phyloP scores from a whole-genome alignment of 192 early-diverging fungal species.

The Entomortierella parvispora region DNA sequence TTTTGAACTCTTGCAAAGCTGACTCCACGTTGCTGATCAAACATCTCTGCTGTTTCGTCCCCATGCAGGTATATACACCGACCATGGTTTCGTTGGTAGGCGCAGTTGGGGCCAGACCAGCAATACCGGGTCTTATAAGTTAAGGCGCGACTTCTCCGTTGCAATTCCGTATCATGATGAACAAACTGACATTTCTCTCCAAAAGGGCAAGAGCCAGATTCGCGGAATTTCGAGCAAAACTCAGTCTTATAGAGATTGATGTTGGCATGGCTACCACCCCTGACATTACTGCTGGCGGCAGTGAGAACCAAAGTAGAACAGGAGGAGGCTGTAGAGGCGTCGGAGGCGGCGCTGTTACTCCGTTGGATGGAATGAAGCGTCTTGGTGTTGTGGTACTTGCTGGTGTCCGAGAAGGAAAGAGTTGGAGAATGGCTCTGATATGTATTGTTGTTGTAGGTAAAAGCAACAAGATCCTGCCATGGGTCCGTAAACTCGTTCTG shows the following conservation, averaged over 20 bases:
- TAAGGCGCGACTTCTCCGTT: constrained; percentile 5
- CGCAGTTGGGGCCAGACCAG: constrained; percentile 14
- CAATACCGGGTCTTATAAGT: constrained; percentile 24
- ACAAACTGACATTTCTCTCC: constrained; percentile 25
- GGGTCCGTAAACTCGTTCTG: no score
- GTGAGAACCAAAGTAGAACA: no score
- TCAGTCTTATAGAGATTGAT: constrained; percentile 16
- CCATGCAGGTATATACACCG: constrained; percentile 29
- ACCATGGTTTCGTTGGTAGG: constrained; percentile 23
- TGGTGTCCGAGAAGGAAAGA: no score
- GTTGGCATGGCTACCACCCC: no score
- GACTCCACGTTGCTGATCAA: constrained; percentile 27
- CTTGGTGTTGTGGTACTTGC: no score
- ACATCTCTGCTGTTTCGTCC: constrained; percentile 28
- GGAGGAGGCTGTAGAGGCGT: no score
- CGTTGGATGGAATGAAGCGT: no score
- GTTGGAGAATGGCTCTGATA: no score
- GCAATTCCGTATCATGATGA: constrained; percentile 16
- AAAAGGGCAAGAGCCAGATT: constrained; percentile 18
- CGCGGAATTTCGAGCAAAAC: constrained; percentile 24
- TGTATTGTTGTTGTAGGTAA: no score
- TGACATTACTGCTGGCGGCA: no score
- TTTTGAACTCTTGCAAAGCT: constrained; percentile 15
- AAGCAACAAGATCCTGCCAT: no score
- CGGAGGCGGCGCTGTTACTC: no score